A percentile compares a stretch with the other conserved stretches of the same genome.
phyloP scores from a whole-genome alignment of 768 basidiomycete genomes.

The Mycena galericulata region DNA sequence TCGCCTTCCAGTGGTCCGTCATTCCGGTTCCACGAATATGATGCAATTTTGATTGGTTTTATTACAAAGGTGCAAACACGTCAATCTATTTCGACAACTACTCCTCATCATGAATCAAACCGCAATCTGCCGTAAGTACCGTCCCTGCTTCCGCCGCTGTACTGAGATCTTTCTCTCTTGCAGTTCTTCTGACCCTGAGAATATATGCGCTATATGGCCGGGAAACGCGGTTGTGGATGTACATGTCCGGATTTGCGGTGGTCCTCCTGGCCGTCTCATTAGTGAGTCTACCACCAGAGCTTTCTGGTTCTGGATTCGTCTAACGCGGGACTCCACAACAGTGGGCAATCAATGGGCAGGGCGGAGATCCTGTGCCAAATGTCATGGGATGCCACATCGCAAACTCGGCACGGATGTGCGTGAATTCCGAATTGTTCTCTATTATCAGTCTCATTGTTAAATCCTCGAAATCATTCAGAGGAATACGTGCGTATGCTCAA shows the following conservation, averaged over 20 bases:
- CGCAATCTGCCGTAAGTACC: constrained; percentile 45
- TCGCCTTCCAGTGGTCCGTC: background rate
- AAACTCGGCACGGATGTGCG: constrained; percentile 1
- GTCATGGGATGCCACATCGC: constrained; percentile 25
- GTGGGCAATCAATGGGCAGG: constrained; percentile 23
- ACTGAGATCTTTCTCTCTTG: background rate
- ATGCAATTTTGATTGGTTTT: background rate
- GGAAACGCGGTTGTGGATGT: background rate
- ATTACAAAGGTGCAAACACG: constrained; percentile 2
- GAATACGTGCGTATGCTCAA: constrained; percentile 14
- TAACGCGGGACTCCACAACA: background rate
- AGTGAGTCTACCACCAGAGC: background rate
- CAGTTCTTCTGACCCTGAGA: constrained; percentile 36
- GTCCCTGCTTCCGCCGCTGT: background rate
- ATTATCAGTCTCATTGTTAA: background rate
- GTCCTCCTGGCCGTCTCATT: constrained; percentile 16
- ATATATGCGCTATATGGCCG: constrained; percentile 47
- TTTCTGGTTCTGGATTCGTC: no score
- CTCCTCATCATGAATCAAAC: constrained; percentile 47
- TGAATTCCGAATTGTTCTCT: background rate
- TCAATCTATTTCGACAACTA: constrained; percentile 40
- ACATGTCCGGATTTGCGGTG: constrained; percentile 9
- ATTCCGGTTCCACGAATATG: background rate
- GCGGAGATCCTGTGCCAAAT: constrained; percentile 6
- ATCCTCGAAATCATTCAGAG: background rate